Evolutionary conservation across 768 basidiomycete genomes (phyloP), one percentile per base, ranked within the genome.

Genomic region (Boletus subparvulus): DNA sequence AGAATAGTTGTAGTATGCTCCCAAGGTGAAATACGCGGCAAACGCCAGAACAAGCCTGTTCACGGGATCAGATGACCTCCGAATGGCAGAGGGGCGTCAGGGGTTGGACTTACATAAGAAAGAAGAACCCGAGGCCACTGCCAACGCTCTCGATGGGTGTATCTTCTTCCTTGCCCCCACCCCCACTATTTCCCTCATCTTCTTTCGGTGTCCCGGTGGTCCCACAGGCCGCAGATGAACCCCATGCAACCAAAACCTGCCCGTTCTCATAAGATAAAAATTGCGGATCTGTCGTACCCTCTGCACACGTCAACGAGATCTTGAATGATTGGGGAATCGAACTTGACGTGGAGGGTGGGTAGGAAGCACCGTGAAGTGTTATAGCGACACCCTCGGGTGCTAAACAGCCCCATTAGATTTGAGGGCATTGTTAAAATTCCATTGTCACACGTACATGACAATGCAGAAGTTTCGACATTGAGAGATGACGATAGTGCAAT

Each of bases 121-220:
- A 90, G 77, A 94, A 94, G 81, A 89, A 93, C 4, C 90, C 88
- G n/a, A 95, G 75, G 24, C 87, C 90, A 70, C 86, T 90, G 4
- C 86, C 88, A 26, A 83, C 79, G 47, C 64, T 73, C 60, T 78
- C 73, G 41, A 73, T 69, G 3, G 76, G 68, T 36, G 69, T 65
- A 30, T 67, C 58, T 59, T 42, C 65, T 50, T 55, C 68, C n/a
- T 57, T 56, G 2, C 53, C 57, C 11, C 50, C 60, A 33, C 61
- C 57, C 7, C 50, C 60, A 33, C 48, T 52, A 39, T 61, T 64
- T 4, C 66, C 52, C 6, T 67, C 73, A 6, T 62, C 71, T 39
- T 66, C 64, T 39, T 71, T 70, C 50, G 66, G 64, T 19, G 63
- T 51, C 36, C 49, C 55, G 1, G 58, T 46, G 52, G 45, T 77